A percentile compares a stretch with the other conserved stretches of the same genome.
Conservation (phyloP, 2,329 filamentous ascomycete genomes). For the Chaetomium olivaceum region DNA sequence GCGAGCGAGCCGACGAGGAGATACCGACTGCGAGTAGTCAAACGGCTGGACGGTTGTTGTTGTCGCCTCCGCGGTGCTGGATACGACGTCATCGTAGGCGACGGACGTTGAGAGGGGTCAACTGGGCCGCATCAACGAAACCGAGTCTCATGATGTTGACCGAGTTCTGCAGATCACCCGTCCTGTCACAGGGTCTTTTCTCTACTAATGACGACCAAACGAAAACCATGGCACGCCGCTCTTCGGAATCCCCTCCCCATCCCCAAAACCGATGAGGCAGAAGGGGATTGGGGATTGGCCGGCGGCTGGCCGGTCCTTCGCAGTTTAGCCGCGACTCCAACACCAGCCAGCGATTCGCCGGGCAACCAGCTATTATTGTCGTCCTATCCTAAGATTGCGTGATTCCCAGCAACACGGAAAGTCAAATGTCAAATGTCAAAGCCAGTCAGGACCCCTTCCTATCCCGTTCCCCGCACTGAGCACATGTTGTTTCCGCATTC, state of each 20-base stretch:
- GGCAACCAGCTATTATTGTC: neutral
- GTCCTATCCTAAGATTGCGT: neutral
- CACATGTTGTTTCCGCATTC: constrained; percentile 1
- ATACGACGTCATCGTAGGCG: neutral
- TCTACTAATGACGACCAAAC: neutral
- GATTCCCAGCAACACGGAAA: constrained; percentile 1
- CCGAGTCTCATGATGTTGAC: neutral
- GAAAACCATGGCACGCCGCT: neutral
- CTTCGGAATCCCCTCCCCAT: neutral
- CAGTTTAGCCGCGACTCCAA: constrained; percentile 18
- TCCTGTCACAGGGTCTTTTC: neutral
- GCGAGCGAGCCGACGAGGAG: constrained; percentile 34
- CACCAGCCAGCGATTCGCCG: neutral
- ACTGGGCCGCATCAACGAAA: neutral
- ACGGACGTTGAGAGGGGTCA: neutral
- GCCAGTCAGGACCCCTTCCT: neutral
- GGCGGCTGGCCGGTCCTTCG: no score
- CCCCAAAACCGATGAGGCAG: neutral
- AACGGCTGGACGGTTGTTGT: constrained; percentile 20
- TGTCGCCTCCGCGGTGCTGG: neutral
- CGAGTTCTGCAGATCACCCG: neutral
- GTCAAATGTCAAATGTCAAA: neutral
- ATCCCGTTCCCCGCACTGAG: constrained; percentile 9
- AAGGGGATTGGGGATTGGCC: neutral
- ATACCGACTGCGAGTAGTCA: constrained; percentile 30